Evolutionary conservation across 176 grass and related monocot genomes (phyloP).

Genomic region (Neostapfia colusana): DNA sequence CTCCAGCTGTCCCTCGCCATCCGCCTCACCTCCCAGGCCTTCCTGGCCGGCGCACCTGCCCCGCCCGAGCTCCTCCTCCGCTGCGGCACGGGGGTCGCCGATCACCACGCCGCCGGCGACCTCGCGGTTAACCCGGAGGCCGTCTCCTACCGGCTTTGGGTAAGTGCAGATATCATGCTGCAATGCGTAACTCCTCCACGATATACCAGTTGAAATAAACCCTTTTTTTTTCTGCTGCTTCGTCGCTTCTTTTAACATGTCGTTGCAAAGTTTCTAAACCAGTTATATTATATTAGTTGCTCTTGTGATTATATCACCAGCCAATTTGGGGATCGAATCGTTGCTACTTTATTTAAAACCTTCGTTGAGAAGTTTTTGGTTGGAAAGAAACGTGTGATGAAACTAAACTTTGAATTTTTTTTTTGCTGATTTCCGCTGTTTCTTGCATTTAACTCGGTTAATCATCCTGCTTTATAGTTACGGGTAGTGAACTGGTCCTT

Average conservation of each 20-base stretch:
- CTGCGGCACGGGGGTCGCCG: slow-evolving; percentile 23
- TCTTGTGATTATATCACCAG: too few species aligned
- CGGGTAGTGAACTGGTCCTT: not conserved
- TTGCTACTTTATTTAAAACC: not conserved
- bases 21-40: slow-evolving; percentile 79
- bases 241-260: too few species aligned
- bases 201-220: too few species aligned
- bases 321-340: not conserved
- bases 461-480: not conserved
- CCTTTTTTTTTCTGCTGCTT: not conserved
- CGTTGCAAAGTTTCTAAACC: too few species aligned
- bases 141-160: slow-evolving; percentile 89
- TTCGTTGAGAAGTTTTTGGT: not conserved
- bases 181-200: not conserved
- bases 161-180: slow-evolving; percentile 28
- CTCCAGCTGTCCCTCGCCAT: slow-evolving; percentile 79
- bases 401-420: not conserved
- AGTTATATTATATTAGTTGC: not conserved
- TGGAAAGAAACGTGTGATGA: not conserved
- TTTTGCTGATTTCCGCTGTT: not conserved
- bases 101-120: slow-evolving; percentile 25
- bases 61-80: slow-evolving; percentile 42
- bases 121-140: slow-evolving; percentile 50
- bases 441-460: not conserved
- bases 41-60: slow-evolving; percentile 55